Percentiles rank a stretch among this genome's conserved stretches.
Conservation (phyloP, 331 rosid species). For the Stylosanthes scabra region DNA sequence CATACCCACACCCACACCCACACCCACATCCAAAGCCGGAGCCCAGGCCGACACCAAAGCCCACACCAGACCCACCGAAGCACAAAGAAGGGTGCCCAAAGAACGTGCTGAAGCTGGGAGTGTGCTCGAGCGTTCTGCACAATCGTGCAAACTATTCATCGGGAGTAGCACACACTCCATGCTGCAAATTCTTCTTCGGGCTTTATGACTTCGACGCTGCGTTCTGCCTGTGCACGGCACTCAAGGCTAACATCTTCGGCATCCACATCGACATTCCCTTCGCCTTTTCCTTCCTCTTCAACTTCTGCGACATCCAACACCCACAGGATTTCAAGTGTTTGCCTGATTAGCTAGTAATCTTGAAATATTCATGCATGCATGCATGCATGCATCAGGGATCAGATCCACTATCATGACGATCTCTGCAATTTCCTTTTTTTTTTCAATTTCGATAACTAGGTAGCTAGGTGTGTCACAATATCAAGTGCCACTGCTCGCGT, state of each 20-base stretch:
- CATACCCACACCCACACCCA: background rate
- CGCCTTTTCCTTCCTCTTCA: constrained; percentile 57
- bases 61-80: background rate
- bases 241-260: constrained; percentile 60
- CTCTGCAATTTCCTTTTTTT: background rate
- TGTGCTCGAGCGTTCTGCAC: constrained; percentile 51
- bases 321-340: constrained; percentile 59
- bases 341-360: background rate
- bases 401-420: background rate
- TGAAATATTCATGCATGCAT: background rate
- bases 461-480: constrained; percentile 4
- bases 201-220: constrained; percentile 66
- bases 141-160: constrained; percentile 44
- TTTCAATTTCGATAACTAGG: background rate
- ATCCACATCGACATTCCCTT: constrained; percentile 56
- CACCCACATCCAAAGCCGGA: background rate
- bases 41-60: no score
- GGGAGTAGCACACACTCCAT: constrained; percentile 56
- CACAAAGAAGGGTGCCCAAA: constrained; percentile 52
- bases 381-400: no score
- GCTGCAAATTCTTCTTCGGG: constrained; percentile 68
- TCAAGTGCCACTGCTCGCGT: constrained; percentile 22
- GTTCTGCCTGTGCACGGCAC: constrained; percentile 71
- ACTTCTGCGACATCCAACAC: constrained; percentile 48
- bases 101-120: constrained; percentile 54